Evolutionary conservation across 148 eudicot species (phyloP).

Genomic region (Fallopia convolvulus): DNA sequence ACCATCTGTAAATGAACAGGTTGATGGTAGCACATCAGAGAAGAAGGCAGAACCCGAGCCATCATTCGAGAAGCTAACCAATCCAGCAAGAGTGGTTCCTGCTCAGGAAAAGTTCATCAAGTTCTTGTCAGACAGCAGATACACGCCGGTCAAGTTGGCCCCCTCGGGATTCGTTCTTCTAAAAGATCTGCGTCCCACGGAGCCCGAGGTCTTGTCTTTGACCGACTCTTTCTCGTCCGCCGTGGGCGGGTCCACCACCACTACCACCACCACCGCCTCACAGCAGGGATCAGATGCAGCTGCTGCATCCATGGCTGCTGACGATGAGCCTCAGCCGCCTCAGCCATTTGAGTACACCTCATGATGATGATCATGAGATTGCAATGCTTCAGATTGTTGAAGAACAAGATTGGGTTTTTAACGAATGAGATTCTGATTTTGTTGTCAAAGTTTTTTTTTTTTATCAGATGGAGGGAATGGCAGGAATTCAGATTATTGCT

Average conservation of each 20-base stretch:
- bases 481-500: background rate
- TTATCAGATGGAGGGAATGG: background rate
- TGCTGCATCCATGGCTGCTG: slow-evolving; percentile 61
- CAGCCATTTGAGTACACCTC: slow-evolving; percentile 77
- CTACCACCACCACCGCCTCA: slow-evolving; percentile 37
- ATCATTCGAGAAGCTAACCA: slow-evolving; percentile 62
- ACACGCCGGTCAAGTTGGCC: slow-evolving; percentile 69
- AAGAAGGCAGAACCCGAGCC: slow-evolving; percentile 86
- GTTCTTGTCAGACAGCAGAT: slow-evolving; percentile 81
- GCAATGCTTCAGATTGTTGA: background rate
- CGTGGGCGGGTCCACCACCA: slow-evolving; percentile 17
- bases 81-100: slow-evolving; percentile 95
- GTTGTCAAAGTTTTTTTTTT: background rate
- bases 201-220: slow-evolving; percentile 72
- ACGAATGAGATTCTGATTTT: background rate
- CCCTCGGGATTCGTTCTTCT: slow-evolving; percentile 84
- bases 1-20: slow-evolving; percentile 25
- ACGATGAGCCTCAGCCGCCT: slow-evolving; percentile 95
- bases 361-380: background rate
- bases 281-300: slow-evolving; percentile 41
- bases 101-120: slow-evolving; percentile 79
- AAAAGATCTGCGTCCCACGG: slow-evolving; percentile 71
- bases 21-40: slow-evolving; percentile 51
- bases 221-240: slow-evolving; percentile 71
- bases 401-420: background rate